Evolutionary conservation across 2,329 filamentous ascomycete genomes (phyloP).

Genomic region (Pseudogymnoascus sp.): DNA sequence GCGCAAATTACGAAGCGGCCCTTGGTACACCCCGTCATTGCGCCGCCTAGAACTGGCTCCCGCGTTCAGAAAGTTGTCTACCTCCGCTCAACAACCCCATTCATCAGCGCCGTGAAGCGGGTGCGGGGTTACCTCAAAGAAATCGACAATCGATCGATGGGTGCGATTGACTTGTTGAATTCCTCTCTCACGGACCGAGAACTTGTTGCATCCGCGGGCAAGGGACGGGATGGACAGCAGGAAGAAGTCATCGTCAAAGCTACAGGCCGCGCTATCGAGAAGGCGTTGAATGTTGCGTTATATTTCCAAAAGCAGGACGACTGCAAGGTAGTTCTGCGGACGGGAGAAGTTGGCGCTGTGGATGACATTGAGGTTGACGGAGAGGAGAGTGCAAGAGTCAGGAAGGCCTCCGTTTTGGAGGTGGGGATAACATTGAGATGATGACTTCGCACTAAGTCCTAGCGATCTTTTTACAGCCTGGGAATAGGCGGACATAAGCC

Average conservation of each 20-base stretch:
- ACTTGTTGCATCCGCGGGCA: slow-evolving; percentile 17
- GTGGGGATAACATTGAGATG: slow-evolving; percentile 5
- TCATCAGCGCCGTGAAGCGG: slow-evolving; percentile 25
- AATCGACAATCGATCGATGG: slow-evolving; percentile 21
- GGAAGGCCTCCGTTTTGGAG: slow-evolving; percentile 19
- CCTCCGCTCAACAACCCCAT: slow-evolving; percentile 22
- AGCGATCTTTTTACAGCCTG: neutral
- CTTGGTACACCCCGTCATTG: slow-evolving; percentile 26
- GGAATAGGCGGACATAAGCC: neutral
- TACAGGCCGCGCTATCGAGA: slow-evolving; percentile 27
- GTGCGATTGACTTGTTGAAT: slow-evolving; percentile 12
- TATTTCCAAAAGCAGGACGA: slow-evolving; percentile 22
- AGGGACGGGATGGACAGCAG: slow-evolving; percentile 12
- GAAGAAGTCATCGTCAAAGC: slow-evolving; percentile 26
- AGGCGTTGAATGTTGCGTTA: slow-evolving; percentile 20
- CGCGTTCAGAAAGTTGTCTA: slow-evolving; percentile 24
- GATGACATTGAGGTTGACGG: slow-evolving; percentile 27
- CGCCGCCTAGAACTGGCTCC: slow-evolving; percentile 17
- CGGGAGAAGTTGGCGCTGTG: slow-evolving; percentile 26
- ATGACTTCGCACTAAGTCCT: neutral
- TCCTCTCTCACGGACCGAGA: slow-evolving; percentile 10
- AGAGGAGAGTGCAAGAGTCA: slow-evolving; percentile 16
- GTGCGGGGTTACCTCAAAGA: slow-evolving; percentile 21
- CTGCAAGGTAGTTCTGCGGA: slow-evolving; percentile 22
- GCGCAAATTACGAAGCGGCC: slow-evolving; percentile 27